Percentiles rank a stretch among this genome's conserved stretches.
These are phyloP conservation scores for Tuber melanosporum DNA, from an alignment of 495 filamentous ascomycete species.

Conservation along the genomic window DNA sequence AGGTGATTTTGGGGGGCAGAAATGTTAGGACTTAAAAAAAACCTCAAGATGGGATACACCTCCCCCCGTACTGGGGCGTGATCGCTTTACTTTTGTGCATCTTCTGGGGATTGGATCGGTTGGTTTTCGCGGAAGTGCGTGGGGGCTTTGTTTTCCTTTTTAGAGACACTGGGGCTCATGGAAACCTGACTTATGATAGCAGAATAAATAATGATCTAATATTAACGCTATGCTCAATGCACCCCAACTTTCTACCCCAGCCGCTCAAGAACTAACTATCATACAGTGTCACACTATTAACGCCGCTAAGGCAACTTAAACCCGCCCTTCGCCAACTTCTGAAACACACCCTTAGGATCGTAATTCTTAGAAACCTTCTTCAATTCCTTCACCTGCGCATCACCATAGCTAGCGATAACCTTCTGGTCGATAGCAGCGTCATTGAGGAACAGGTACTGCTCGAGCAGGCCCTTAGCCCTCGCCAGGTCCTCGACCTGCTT, in stretches of 20 bases:
- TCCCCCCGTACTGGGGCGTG: background rate
- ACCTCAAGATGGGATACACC: background rate
- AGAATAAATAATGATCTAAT: background rate
- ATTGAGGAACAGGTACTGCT: conserved; percentile 43
- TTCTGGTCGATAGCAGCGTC: conserved; percentile 46
- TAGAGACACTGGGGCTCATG: background rate
- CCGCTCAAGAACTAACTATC: background rate
- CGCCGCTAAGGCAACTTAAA: conserved; percentile 20
- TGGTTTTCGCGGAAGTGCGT: background rate
- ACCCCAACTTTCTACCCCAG: background rate
- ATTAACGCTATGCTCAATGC: background rate
- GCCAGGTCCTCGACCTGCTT: conserved; percentile 10
- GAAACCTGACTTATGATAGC: background rate
- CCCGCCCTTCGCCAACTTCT: conserved; percentile 41
- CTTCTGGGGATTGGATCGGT: background rate
- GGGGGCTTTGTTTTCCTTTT: background rate
- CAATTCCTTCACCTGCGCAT: conserved; percentile 42
- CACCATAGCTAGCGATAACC: conserved; percentile 47
- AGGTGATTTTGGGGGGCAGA: background rate
- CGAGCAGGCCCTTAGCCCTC: conserved; percentile 15
- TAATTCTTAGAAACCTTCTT: conserved; percentile 44
- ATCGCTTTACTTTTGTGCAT: background rate
- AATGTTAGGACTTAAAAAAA: background rate
- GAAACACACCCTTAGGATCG: conserved; percentile 46
- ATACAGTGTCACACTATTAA: background rate